Evolutionary conservation across 495 filamentous ascomycete genomes (phyloP), one percentile per base, ranked within the genome.

Genomic region (Lineolata rhizophorae): DNA sequence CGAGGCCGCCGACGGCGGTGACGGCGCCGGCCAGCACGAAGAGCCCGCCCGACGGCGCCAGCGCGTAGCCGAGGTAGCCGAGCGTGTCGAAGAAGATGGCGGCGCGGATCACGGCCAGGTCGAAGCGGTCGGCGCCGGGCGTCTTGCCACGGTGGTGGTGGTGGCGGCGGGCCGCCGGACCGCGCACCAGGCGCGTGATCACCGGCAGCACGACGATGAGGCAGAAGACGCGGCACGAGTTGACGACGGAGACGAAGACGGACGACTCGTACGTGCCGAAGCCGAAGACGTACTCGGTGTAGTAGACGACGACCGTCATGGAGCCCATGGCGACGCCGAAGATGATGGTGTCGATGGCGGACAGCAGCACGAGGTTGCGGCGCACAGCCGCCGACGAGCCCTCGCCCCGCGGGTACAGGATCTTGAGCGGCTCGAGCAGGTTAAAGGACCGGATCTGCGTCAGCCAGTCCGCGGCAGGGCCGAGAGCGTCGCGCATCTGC

Each of bases 251-350:
- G 29, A 93, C 61, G 50, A 84, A 93, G 8, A 70, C 54, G 34
- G 71, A 75, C 12, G 70, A 72, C 47, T 92, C 71, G 28, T 72
- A 62, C 26, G 70, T 80, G 19, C 64, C 61, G 87, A 87, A 97
- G 12, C 57, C 58, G 48, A 95, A 94, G 46, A 69, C 62, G 43
- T 61, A 71, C 32, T 76, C 69, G 9, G 71, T 63, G 48, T 94
- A 97, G 31, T 84, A 58, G 33, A 93, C 60, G 29, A 83, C 60
- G 16, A 93, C 64, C 9, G 70, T 70, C 25, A 78, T 65, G 1
- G 70, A 61, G 30, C 87, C 81, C 63, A 94, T 75, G 8, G 76
- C 73, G 0, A 91, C 61, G 12, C 80, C 72, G 39, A 94, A 75
- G 20, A 80, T 60, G 21, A 70, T 65, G 4, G 68, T 73, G 46